Percentiles rank a stretch among this genome's conserved stretches.
phyloP scores from a whole-genome alignment of 345 rosid genomes.

The Raphanus raphanistrum region DNA sequence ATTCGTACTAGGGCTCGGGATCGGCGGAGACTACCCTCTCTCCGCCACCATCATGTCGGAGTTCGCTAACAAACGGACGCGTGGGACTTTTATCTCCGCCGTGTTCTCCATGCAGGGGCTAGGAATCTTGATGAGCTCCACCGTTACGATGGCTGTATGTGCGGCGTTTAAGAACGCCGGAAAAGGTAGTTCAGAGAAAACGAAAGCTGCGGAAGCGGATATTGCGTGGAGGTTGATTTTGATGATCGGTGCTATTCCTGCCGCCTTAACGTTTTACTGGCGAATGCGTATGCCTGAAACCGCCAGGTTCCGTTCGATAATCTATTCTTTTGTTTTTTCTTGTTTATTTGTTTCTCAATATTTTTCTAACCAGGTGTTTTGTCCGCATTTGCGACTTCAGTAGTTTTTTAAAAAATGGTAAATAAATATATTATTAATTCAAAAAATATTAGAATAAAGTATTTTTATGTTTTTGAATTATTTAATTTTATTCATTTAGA shows the following conservation, averaged over 20 bases:
- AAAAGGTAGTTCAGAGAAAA: neutral
- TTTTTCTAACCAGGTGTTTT: no score
- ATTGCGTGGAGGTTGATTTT: constrained; percentile 71
- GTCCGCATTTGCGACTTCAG: no score
- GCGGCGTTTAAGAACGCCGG: constrained; percentile 38
- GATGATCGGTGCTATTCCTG: constrained; percentile 74
- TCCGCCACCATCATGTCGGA: constrained; percentile 86
- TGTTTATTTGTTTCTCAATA: neutral
- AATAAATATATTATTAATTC: no score
- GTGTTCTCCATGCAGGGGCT: constrained; percentile 80
- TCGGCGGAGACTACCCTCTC: constrained; percentile 77
- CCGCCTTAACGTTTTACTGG: constrained; percentile 73
- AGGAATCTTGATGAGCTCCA: constrained; percentile 61
- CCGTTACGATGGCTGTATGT: constrained; percentile 52
- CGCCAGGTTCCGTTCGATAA: constrained; percentile 48
- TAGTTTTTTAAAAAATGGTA: no score
- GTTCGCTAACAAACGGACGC: constrained; percentile 68
- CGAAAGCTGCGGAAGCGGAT: constrained; percentile 44
- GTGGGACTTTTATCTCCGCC: constrained; percentile 70
- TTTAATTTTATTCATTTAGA: no score
- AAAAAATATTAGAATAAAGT: no score
- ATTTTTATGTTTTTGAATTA: no score
- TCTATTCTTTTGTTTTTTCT: neutral
- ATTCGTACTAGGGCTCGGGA: constrained; percentile 65
- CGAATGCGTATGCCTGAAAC: constrained; percentile 93